Evolutionary conservation across 805 yeast species (phyloP), one percentile per base, ranked within the genome.

Genomic region (Spathaspora passalidarum): DNA sequence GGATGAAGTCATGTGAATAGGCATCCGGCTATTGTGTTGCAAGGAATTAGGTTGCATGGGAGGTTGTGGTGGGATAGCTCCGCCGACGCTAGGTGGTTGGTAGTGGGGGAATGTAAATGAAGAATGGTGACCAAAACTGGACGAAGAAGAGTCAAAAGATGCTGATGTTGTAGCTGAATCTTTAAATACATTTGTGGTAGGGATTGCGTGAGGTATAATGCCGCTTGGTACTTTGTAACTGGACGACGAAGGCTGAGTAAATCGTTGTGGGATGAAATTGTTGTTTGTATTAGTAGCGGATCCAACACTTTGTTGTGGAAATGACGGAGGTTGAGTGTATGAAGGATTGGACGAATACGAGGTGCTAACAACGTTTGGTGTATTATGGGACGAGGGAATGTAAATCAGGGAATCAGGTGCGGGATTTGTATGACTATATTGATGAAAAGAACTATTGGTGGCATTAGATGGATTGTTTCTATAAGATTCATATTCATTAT

Each of bases 151-250:
- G 1, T 37, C 21, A 35, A 44, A 44, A 14, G 53, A 44, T 29
- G 44, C 45, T 25, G 43, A 42, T 7, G 41, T 47, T 38, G 59
- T 55, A 8, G 76, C 79, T 19, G 69, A 58, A 52, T 78, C 82
- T 55, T 69, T 75, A 13, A 80, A 72, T 23, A 80, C 67, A 48
- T 69, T 74, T 1, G 86, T 80, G 2, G 86, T 80, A 8, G 86
- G 80, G 9, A 72, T 69, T 5, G 80, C 71, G 17, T 66, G 67
- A 13, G 68, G 63, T 35, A 51, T 45, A 14, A 52, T 45, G 11
- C 50, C 51, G 25, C 40, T 44, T 4, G 50, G 36, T 11, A 51
- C 52, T 29, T 50, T 54, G 36, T 44, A 49, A 35, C 51, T 49
- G 11, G 45, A 29, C 36, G 40, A 37, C n/a, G 25, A 4, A n/a